Evolutionary conservation across 2,329 filamentous ascomycete genomes (phyloP), one percentile per base, ranked within the genome.

Genomic region (Exophiala viscosa): DNA sequence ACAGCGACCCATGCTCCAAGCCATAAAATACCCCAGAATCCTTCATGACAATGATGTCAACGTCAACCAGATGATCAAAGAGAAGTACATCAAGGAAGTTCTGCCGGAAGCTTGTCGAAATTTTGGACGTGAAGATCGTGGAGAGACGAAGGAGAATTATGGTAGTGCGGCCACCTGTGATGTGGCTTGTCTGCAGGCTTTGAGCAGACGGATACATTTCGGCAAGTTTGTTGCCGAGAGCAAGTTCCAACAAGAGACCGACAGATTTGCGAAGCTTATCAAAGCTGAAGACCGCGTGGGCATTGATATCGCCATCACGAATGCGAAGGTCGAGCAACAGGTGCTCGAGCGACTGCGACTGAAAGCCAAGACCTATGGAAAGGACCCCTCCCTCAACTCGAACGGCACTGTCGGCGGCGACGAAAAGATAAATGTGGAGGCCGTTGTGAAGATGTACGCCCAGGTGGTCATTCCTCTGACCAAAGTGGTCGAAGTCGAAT

Each of bases 401-500:
- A 73, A 54, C n/a, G 62, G 76, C 14, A 62, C 76, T 10, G 74
- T 74, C 39, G 66, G 70, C 36, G 64, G 66, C 34, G 69, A 70
- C 7, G 73, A 64, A 60, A 97, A 97, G 79, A 95, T 99, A 65
- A 85, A 97, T 66, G 88, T 88, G 2, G 90, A 97, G 55, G 91
- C 91, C 1, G 90, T 96, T 18, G 89, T 95, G 46, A 78, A 80
- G 58, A 92, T 95, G 86, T 96, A 96, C 74, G 71, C 84, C 79
- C 82, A 96, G 69, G 88, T 88, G 72, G 91, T 99, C 55, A 99
- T 99, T 63, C 93, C 93, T 0, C 73, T 97, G 69, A 99, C 93
- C n/a, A 99, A 99, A 72, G 87, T 90, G 59, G 92, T 99, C 36
- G 93, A 99, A 76, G 90, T 99, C 8, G 93, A 99, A 64, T 99